Percentiles rank a stretch among this genome's conserved stretches.
Evolutionary conservation across 371 early-diverging fungal species (phyloP).

Genomic region (Thermomucor indicae-seudaticae): DNA sequence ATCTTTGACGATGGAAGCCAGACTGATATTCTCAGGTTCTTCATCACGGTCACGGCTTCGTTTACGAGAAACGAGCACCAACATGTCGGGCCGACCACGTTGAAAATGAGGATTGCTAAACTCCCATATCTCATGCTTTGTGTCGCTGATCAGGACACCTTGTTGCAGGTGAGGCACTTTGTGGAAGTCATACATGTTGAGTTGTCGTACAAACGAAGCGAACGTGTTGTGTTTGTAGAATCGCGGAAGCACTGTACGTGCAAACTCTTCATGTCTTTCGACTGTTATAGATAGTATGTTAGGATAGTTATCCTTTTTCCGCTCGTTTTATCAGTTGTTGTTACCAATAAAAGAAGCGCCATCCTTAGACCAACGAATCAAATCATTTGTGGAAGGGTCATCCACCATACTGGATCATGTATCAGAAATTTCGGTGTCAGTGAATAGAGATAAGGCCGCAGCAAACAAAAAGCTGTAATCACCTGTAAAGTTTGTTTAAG

Average conservation of each 20-base stretch:
- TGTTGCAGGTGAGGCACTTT: conserved; percentile 70
- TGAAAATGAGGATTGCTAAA: conserved; percentile 51
- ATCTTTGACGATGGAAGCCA: conserved; percentile 61
- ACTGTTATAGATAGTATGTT: no score
- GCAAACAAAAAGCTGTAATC: conserved; percentile 10
- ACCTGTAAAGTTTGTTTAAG: conserved; percentile 81
- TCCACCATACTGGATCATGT: conserved; percentile 56
- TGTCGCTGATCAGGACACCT: conserved; percentile 54
- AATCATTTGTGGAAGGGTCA: conserved; percentile 54
- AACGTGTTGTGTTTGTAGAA: conserved; percentile 85
- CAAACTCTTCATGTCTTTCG: conserved; percentile 69
- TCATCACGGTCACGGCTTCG: conserved; percentile 36
- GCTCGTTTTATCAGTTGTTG: background rate
- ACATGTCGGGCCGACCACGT: conserved; percentile 46
- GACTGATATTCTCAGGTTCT: conserved; percentile 29
- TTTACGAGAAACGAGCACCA: conserved; percentile 48
- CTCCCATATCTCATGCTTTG: conserved; percentile 46
- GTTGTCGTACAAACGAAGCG: conserved; percentile 80
- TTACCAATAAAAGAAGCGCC: conserved; percentile 70
- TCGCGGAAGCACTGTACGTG: conserved; percentile 66
- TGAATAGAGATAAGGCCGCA: background rate
- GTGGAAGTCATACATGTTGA: conserved; percentile 78
- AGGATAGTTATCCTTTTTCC: no score
- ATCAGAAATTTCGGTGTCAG: background rate
- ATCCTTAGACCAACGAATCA: conserved; percentile 71